Base-by-base conservation (phyloP, 1,284 basidiomycete genomes). In the Volvariella surrecta region DNA sequence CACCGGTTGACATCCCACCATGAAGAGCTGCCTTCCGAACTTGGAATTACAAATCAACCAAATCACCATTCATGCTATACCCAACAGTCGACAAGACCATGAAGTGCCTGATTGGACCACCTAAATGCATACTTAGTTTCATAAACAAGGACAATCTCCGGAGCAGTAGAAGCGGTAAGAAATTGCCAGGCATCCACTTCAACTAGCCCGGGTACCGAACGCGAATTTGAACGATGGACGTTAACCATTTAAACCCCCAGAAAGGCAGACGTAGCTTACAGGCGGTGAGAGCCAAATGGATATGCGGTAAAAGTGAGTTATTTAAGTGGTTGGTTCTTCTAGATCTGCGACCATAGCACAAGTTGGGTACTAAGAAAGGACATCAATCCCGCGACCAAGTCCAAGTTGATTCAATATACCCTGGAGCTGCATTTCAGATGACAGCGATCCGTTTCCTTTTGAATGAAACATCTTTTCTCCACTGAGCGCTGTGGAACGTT, bases 371-470 rank as follows among this genome's bases (percentile, higher is more conserved):
- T 73, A 45, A 8, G 17, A 16, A 38, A n/a, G 8, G 17, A 6
- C 11, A 22, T 24, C 18, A 18, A 22, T n/a, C n/a, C n/a, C n/a
- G n/a, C n/a, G n/a, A 18, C 20, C 18, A 9, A 16, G 10, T 22
- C 9, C n/a, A 9, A 9, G 13, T 18, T 17, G 19, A 41, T 51
- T 50, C 18, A 58, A 19, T 49, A 71, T 62, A 74, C 56, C 65
- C 69, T 32, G 71, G 71, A 16, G 71, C 66, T 1, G 72, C 76
- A 48, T 72, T 76, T 8, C 76, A 76, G 43, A 77, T 60, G 9
- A 77, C 65, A 2, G 64, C 72, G 1, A 74, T 65, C 19, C 60
- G 58, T 52, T 73, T 73, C 16, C 60, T 61, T 7, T 49, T 51
- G 28, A 74, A 55, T 32, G 67, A 57, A 16, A 73, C 58, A 8